phyloP scores from a whole-genome alignment of 1,139 yeast genomes.

The Kurtzmaniella quercitrusa region DNA sequence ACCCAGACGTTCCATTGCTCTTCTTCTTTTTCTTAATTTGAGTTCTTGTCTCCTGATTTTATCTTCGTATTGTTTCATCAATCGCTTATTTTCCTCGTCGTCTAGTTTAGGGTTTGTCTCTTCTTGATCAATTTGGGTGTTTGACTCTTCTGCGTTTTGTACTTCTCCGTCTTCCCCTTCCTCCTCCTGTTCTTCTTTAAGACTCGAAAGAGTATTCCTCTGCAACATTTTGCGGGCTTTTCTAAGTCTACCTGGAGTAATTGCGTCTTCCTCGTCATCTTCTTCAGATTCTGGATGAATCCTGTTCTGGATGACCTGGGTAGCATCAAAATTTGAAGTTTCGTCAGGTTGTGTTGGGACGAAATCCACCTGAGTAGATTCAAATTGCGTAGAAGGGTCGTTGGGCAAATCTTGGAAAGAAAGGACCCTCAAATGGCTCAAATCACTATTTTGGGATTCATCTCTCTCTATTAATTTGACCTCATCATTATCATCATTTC shows the following conservation, averaged over 20 bases:
- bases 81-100: constrained; percentile 19
- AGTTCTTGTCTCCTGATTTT: constrained; percentile 37
- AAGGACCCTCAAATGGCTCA: constrained; percentile 12
- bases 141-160: neutral
- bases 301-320: neutral
- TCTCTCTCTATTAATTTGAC: constrained; percentile 13
- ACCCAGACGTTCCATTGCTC: constrained; percentile 50
- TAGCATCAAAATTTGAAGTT: neutral
- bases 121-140: neutral
- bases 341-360: constrained; percentile 17
- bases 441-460: constrained; percentile 1
- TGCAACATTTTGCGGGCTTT: constrained; percentile 21
- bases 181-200: constrained; percentile 11
- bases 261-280: constrained; percentile 24
- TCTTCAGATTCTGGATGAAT: neutral
- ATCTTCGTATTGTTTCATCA: constrained; percentile 31
- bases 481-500: neutral
- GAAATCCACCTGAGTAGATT: constrained; percentile 11
- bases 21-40: constrained; percentile 34
- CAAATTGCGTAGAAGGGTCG: constrained; percentile 13
- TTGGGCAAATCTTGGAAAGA: constrained; percentile 20
- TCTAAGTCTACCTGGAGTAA: constrained; percentile 24
- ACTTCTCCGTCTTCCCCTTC: constrained; percentile 19
- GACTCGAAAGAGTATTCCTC: constrained; percentile 12
- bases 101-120: constrained; percentile 14